Evolutionary conservation across 83 land plant genomes (phyloP), one percentile per base, ranked within the genome.

Genomic region (Isoetes engelmannii): DNA sequence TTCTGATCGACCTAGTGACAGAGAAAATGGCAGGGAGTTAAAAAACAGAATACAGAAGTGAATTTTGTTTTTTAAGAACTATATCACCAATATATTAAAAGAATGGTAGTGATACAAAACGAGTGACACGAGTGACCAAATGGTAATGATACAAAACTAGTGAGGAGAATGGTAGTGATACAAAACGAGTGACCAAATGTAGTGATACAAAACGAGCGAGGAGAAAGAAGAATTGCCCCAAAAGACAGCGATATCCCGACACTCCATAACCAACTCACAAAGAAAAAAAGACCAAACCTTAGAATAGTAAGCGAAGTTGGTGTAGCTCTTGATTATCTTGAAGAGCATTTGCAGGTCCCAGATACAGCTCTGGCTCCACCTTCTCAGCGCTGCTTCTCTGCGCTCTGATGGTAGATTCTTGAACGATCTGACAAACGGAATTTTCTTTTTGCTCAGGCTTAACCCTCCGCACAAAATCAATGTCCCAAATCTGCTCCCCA

Each of bases 401-500:
- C 64, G 45, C 5, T 75, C 50, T 2, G 5, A 71, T 6, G 73
- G 5, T 19, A 86, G 37, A 15, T 73, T 20, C 0, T 81, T 44
- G 63, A 87, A 84, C 9, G 57, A 72, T 45, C 50, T 75, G 66
- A 84, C 54, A 72, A 45, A 87, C 0, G 88, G 88, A 47, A 82
- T 84, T 1, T 71, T 45, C 45, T n/a, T 47, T 4, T 83, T 77
- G 20, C 37, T 28, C 37, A 84, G 42, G 75, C 81, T 67, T 5
- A n/a, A 7, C 28, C 53, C 60, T 1, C 89, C 89, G 50, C 84
- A 81, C 3, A 81, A 15, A 0, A 77, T 63, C 4, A 84, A 77
- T 7, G 84, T 86, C 37, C 89, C 89, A 19, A 55, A 63, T 80
- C 84, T 68, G 17, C 88, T 84, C 5, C 88, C 82, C 53, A 87